Evolutionary conservation across 495 filamentous ascomycete species (phyloP), one percentile per base, ranked within the genome.

Genomic region (Thozetella sp.): DNA sequence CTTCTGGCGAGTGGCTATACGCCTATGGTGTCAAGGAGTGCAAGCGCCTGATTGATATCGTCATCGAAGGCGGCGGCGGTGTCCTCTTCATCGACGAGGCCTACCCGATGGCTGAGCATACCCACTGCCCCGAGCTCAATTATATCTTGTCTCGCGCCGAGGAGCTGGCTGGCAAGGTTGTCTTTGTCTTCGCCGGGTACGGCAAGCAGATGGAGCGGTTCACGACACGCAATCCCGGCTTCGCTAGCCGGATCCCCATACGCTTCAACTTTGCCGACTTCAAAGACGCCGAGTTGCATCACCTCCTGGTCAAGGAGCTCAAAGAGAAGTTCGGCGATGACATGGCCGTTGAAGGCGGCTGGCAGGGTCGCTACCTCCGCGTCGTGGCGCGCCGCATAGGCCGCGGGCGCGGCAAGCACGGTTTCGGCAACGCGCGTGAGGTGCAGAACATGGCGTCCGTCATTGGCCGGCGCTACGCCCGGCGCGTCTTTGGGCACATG

Each of bases 31-130:
- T 92, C 2, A 56, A 75, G 1, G 82, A 74, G 2, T 80, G 76
- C 62, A 76, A 89, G 61, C 81, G 81, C 19, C 63, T 78, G 2
- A 72, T 96, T n/a, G 80, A 92, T 4, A 55, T 76, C 0, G 70
- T 86, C 20, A 65, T 78, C 13, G 78, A 84, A 15, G 62, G 70
- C 1, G 88, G 83, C 0, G 92, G 92, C n/a, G 92, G 92, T 0
- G 85, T 83, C 0, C 65, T 92, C 1, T 92, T 93, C 63, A 85
- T 93, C n/a, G 90, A 93, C 56, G 90, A 93, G 71, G 90, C 90
- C 0, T 93, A 93, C 66, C 89, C 91, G 66, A 77, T 93, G 0
- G 79, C 54, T 58, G 81, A 88, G 73, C 3, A 71, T 74, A 58
- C 80, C 68, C 34, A 60, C 63, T 30, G 82, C 77, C 4, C 90